Evolutionary conservation across 1,284 basidiomycete species (phyloP), one percentile per base, ranked within the genome.

Genomic region (Mycosarcoma maydis): DNA sequence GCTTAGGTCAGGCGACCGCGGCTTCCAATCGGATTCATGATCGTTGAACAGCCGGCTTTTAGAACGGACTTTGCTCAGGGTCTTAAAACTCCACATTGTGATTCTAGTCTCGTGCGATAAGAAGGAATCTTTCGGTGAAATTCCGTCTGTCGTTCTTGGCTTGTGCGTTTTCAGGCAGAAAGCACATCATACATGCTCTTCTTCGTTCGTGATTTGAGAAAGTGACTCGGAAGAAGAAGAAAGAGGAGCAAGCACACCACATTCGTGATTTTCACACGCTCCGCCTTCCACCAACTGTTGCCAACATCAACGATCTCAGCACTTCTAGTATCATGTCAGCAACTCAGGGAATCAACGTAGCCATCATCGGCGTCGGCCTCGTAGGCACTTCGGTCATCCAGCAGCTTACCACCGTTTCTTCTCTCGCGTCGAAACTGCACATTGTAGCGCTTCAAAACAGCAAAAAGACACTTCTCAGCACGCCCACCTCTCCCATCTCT

Each of bases 391-490:
- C 77, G 8, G 80, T 81, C 40, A 75, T 81, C 44, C 56, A 57
- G 19, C 80, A 81, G 53, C 66, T 81, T 23, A 58, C 71, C 20
- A 68, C 77, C 11, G 62, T 73, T 20, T 40, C 73, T 1, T 34
- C 46, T 14, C 66, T 77, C 32, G 59, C 69, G 20, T 56, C 73
- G 13, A 53, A 62, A 38, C 58, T 78, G 27, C 60, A 70, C 53
- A 76, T 80, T 30, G 72, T 81, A 17, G 62, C 72, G 1, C 51
- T 81, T 19, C 78, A 80, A 53, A 81, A 81, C 66, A 75, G 71
- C 59, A 78, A 76, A 42, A 79, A 80, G 70, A 73, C 76, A 22
- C 70, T 81, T 11, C 56, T 80, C n/a, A 64, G 70, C 29, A 57
- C 59, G 11, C 57, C 61, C 7, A 30, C 64, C 9, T 54, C 66